Conservation (phyloP, 2,329 filamentous ascomycete species). For the Triangularia setosa region DNA sequence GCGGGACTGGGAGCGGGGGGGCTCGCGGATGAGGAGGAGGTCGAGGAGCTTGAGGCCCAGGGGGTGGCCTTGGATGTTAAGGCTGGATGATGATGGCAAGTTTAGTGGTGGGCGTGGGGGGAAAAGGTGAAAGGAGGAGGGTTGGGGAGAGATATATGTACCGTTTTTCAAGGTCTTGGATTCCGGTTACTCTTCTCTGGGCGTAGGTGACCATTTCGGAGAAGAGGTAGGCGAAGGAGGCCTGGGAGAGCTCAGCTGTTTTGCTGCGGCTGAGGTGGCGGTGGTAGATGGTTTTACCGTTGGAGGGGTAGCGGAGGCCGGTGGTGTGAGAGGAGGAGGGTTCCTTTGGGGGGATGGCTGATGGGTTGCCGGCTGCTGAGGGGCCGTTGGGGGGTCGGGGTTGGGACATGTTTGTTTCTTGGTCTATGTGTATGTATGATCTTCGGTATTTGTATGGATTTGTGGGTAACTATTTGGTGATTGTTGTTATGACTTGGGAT, state of each 20-base stretch:
- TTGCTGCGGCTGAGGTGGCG: conserved; percentile 86
- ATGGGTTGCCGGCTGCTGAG: background rate
- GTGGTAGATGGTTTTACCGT: conserved; percentile 97
- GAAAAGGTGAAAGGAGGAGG: background rate
- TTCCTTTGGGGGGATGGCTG: conserved; percentile 22
- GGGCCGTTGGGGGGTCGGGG: background rate
- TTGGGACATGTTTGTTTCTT: background rate
- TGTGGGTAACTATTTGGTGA: background rate
- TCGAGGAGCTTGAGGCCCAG: conserved; percentile 93
- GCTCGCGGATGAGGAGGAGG: conserved; percentile 82
- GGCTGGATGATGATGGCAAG: conserved; percentile 45
- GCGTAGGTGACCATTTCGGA: conserved; percentile 96
- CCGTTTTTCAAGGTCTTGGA: conserved; percentile 90
- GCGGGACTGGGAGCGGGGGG: conserved; percentile 65
- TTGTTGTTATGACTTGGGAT: background rate
- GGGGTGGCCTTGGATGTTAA: conserved; percentile 88
- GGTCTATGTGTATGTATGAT: background rate
- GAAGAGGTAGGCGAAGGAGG: conserved; percentile 94
- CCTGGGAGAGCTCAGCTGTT: conserved; percentile 83
- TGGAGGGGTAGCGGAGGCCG: conserved; percentile 82
- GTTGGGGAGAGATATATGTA: conserved; percentile 37
- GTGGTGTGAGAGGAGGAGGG: conserved; percentile 41
- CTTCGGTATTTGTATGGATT: background rate
- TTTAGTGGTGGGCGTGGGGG: background rate
- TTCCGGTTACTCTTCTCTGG: conserved; percentile 83